A percentile compares a stretch with the other conserved stretches of the same genome.
phyloP scores from a whole-genome alignment of 306 rosid species.

The Notholithocarpus densiflorus region DNA sequence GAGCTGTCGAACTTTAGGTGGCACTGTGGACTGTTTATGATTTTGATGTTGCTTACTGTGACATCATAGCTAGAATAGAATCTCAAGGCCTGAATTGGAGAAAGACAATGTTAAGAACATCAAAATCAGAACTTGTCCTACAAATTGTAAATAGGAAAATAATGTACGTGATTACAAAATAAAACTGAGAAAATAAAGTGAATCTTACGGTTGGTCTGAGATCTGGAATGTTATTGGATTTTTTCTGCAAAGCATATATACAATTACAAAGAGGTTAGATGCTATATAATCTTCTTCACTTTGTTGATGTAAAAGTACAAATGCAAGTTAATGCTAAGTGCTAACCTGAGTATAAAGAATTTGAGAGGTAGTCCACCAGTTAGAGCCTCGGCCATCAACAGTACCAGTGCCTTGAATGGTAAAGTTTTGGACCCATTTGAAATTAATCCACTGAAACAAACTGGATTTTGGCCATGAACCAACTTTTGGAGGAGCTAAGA shows the following conservation, averaged over 20 bases:
- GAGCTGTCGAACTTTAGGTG: constrained; percentile 90
- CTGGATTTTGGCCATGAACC: constrained; percentile 72
- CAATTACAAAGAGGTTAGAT: neutral
- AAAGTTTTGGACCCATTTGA: constrained; percentile 74
- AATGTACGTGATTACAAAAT: neutral
- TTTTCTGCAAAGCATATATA: constrained; percentile 44
- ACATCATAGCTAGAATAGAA: constrained; percentile 65
- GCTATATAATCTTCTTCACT: neutral
- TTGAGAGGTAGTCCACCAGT: constrained; percentile 63
- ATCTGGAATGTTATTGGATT: constrained; percentile 37
- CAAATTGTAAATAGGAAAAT: no score
- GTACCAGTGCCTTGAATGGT: constrained; percentile 80
- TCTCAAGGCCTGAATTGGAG: constrained; percentile 67
- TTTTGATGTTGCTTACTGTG: constrained; percentile 58
- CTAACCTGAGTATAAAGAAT: constrained; percentile 39
- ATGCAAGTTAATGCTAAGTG: neutral
- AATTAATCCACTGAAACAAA: constrained; percentile 80
- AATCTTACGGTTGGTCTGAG: constrained; percentile 78
- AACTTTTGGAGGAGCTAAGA: constrained; percentile 67
- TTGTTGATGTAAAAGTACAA: neutral
- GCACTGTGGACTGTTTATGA: constrained; percentile 82
- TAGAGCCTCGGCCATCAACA: constrained; percentile 78
- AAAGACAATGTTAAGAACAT: constrained; percentile 6
- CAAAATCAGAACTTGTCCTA: neutral
- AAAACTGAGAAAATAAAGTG: neutral